These are phyloP conservation scores for Sporothrix pallida DNA, from an alignment of 2,329 filamentous ascomycete genomes.

Conservation along the genomic window DNA sequence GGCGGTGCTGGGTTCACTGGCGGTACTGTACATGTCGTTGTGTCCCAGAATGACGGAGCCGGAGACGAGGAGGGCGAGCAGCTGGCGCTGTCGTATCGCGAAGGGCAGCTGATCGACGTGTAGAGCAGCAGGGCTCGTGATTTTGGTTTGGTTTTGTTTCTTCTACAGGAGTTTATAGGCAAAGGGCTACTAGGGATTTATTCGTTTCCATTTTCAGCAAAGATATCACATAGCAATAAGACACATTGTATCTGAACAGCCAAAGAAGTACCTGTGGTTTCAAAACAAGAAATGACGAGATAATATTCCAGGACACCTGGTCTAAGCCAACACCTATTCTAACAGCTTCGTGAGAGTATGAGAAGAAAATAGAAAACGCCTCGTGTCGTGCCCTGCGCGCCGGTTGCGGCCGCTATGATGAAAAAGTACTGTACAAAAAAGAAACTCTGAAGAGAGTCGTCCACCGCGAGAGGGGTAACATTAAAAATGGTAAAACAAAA, in stretches of 20 bases:
- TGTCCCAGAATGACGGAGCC: neutral
- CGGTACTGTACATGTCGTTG: neutral
- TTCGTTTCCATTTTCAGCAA: slow-evolving; percentile 2
- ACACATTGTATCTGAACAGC: neutral
- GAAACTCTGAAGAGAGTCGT: too few species aligned
- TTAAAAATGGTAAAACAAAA: neutral
- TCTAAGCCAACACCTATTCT: too few species aligned
- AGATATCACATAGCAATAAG: neutral
- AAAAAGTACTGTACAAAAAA: too few species aligned
- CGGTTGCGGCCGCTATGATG: too few species aligned
- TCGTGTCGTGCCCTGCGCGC: too few species aligned
- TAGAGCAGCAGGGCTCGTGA: neutral
- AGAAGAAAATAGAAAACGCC: too few species aligned
- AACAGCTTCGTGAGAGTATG: too few species aligned
- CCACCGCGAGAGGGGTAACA: too few species aligned
- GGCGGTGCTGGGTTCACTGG: neutral
- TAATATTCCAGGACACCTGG: too few species aligned
- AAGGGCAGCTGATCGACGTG: slow-evolving; percentile 33
- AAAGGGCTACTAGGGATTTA: slow-evolving; percentile 7
- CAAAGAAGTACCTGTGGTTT: too few species aligned
- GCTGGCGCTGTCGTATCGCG: slow-evolving; percentile 29
- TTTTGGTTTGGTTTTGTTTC: neutral
- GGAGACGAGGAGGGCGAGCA: neutral
- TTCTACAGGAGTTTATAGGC: neutral
- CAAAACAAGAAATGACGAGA: too few species aligned